Evolutionary conservation across 768 basidiomycete species (phyloP).

Genomic region (Amanita pallidorosea): DNA sequence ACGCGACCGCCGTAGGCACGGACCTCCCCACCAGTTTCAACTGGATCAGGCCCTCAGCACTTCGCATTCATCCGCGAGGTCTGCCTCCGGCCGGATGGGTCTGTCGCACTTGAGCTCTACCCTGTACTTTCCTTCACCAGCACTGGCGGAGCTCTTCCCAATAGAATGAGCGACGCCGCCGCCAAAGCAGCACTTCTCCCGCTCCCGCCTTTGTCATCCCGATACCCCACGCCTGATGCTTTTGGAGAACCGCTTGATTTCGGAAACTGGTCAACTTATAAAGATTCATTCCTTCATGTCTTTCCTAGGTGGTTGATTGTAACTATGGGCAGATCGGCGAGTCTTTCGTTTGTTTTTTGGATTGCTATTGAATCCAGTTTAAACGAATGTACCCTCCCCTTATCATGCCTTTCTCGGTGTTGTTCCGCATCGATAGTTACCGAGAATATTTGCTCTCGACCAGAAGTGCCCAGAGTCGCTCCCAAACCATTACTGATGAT

Average conservation of each 20-base stretch:
- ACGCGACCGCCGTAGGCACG: too few species aligned
- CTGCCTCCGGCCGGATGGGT: background rate
- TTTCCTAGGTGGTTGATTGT: background rate
- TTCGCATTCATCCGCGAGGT: conserved; percentile 6
- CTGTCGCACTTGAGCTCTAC: background rate
- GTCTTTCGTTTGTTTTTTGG: background rate
- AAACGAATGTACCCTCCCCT: background rate
- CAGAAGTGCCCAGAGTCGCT: background rate
- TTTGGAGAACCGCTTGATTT: background rate
- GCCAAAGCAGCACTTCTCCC: conserved; percentile 2
- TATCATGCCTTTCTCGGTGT: too few species aligned
- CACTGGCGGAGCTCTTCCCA: background rate
- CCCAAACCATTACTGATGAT: background rate
- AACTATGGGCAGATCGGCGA: background rate
- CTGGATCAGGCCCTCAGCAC: conserved; percentile 1
- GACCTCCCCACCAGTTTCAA: background rate
- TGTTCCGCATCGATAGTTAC: background rate
- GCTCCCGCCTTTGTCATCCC: conserved; percentile 1
- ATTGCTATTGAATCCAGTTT: conserved; percentile 2
- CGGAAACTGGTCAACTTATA: background rate
- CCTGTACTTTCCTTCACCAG: background rate
- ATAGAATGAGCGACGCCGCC: background rate
- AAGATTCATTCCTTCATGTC: conserved; percentile 1
- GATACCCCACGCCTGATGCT: background rate
- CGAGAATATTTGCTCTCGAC: background rate